Base-by-base conservation (phyloP, 2,329 filamentous ascomycete species). In the Ophiostoma sp. region DNA sequence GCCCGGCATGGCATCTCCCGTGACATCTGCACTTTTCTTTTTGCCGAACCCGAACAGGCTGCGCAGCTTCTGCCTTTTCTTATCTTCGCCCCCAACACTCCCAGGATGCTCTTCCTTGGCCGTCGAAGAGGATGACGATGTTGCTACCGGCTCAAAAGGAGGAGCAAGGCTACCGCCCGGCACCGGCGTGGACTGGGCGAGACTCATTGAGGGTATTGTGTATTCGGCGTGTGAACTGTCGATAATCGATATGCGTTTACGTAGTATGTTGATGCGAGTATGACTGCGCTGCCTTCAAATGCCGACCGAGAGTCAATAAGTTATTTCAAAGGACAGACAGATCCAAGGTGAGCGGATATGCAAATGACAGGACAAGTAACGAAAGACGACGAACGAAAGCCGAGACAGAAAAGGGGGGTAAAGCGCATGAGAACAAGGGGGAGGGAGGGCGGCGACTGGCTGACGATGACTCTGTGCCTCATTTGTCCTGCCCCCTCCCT, bases 21-120 rank as follows among this genome's bases (percentile, higher is more conserved):
- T 16, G 45, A 44, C 27, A 52, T 18, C 36, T 65, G 27, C 64
- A 16, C 40, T n/a, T 64, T 64, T 64, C 78, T 85, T 87, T 40
- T 75, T 73, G 63, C 73, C 73, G 65, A 76, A 73, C 42, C 73
- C 73, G 45, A 77, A 77, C 36, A 79, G 70, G 45, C 73, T 72
- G 64, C 75, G 75, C 70, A 75, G 74, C 73, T 76, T 72, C 38
- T 75, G 73, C 72, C 78, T 76, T 75, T 55, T 55, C 12, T 55
- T 27, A 27, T 55, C n/a, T 14, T 55, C 7, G 49, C 27, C 27
- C 27, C 27, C 27, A 27, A 27, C 27, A 27, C 27, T 27, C 27
- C 27, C 27, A 27, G 49, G 2, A 16, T 47, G 45, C 45, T 16
- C 14, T 6, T 47, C 45, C 45, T 47, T 47, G 14, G 70, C 76